Percentiles rank a stretch among this genome's conserved stretches.
These are phyloP conservation scores for Verticillium alfalfae DNA, from an alignment of 2,329 filamentous ascomycete species.

Conservation along the genomic window DNA sequence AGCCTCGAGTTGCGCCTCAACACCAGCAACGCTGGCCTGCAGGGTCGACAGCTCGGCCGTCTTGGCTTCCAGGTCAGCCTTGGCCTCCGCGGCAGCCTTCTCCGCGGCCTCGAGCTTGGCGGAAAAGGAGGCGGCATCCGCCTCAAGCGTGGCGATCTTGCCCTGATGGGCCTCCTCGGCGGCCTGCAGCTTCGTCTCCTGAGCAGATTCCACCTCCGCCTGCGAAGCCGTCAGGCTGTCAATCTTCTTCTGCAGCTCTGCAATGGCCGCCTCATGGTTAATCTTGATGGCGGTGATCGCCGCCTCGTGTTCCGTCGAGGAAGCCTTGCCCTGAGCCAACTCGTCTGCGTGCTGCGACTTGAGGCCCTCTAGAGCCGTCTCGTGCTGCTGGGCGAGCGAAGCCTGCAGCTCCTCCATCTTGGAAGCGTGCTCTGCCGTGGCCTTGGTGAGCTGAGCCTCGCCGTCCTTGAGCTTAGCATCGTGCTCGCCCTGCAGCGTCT, in stretches of 20 bases:
- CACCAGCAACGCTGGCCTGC: slow-evolving; percentile 31
- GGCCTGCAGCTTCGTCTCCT: slow-evolving; percentile 36
- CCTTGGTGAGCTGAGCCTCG: slow-evolving; percentile 29
- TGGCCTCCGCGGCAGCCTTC: slow-evolving; percentile 34
- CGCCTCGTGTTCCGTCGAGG: slow-evolving; percentile 40
- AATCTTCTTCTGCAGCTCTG: slow-evolving; percentile 49
- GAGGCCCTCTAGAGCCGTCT: slow-evolving; percentile 40
- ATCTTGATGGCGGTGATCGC: slow-evolving; percentile 44
- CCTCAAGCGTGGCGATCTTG: slow-evolving; percentile 45
- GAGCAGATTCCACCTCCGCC: slow-evolving; percentile 36
- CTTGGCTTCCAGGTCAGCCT: slow-evolving; percentile 38
- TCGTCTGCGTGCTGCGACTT: slow-evolving; percentile 48
- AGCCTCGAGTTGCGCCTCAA: slow-evolving; percentile 40
- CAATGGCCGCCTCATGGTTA: slow-evolving; percentile 40
- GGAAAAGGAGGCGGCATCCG: slow-evolving; percentile 45
- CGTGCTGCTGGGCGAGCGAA: slow-evolving; percentile 44
- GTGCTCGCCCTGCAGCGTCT: slow-evolving; percentile 35
- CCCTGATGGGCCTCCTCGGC: slow-evolving; percentile 37
- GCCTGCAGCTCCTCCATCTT: slow-evolving; percentile 46
- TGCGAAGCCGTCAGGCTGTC: slow-evolving; percentile 45
- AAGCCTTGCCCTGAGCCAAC: slow-evolving; percentile 38
- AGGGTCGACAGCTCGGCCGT: slow-evolving; percentile 30
- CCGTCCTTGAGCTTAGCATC: slow-evolving; percentile 28
- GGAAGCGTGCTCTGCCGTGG: slow-evolving; percentile 39
- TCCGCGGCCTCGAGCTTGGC: slow-evolving; percentile 40